Base-by-base conservation (phyloP, 495 filamentous ascomycete species). In the Ramalina intermedia region DNA sequence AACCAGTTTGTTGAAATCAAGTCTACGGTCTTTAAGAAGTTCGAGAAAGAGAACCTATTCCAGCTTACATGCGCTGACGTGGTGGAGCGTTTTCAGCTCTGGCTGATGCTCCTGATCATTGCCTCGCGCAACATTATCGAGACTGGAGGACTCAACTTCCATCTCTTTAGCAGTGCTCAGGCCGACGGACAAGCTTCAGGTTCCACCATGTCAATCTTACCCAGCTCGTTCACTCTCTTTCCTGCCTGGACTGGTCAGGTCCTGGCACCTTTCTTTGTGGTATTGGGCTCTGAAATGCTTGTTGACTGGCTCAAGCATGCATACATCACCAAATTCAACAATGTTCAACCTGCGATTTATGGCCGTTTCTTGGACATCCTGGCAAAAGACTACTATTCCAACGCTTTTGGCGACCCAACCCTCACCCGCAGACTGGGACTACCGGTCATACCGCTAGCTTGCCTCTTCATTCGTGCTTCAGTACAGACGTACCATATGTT, bases 1-100 rank as follows among this genome's bases (percentile, higher is more conserved):
- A 95, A 94, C 58, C 90, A 96, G 61, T 98, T 98, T 54, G 91
- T 96, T 23, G 91, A 98, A 69, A 95, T 98, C 71, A 98, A 96
- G 57, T 82, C 82, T 18, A 88, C 87, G 8, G 91, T 98, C 9
- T 98, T 98, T 73, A 94, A 95, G 68, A 89, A 87, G 45, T 57
- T 57, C 24, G 55, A 57, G 41, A 57, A 96, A 61, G 91, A 96
- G 56, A 96, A 95, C 56, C 69, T 94, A 0, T 99, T 99, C 61
- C 91, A 99, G 62, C 69, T 99, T 2, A 89, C 90, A 3, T 96
- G 93, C 55, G 88, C 90, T 11, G 91, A 99, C 55, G 78, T 99
- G 42, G 93, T 99, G 14, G 91, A 99, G 63, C 80, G 91, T 8
- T 99, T 99, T 58, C 91, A 99, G 59, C 75, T 96, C 5, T 96